These are phyloP conservation scores for Cetraspora pellucida DNA, from an alignment of 192 early-diverging fungal species.

Conservation along the genomic window DNA sequence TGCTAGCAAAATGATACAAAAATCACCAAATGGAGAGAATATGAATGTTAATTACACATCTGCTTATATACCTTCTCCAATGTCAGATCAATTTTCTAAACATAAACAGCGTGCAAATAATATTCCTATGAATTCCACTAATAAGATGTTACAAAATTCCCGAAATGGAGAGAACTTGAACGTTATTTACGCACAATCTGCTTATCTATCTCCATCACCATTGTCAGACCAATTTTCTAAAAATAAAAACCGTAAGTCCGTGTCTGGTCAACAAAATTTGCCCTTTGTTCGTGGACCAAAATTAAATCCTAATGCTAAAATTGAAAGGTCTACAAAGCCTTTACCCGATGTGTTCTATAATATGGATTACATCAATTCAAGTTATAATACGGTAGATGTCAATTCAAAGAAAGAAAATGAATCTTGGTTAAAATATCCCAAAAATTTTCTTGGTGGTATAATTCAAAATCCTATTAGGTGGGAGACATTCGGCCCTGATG, in stretches of 20 bases:
- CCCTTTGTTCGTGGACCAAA: no score
- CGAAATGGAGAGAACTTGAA: no score
- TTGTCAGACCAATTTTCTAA: no score
- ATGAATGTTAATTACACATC: neutral
- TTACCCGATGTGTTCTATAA: constrained; percentile 7
- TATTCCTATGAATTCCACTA: no score
- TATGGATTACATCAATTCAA: constrained; percentile 18
- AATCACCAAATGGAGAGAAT: neutral
- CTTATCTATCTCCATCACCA: no score
- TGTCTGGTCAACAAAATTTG: no score
- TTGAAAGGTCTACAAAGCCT: neutral
- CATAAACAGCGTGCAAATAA: no score
- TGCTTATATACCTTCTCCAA: neutral
- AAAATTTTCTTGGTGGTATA: constrained; percentile 24
- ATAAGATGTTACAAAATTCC: no score
- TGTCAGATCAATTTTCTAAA: no score
- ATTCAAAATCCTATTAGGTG: neutral
- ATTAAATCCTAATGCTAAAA: neutral
- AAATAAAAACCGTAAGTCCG: no score
- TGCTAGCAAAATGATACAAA: neutral
- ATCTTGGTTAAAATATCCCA: constrained; percentile 22
- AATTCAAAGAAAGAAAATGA: constrained; percentile 22
- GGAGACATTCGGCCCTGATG: constrained; percentile 23
- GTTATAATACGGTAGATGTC: constrained; percentile 9
- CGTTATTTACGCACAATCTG: no score